phyloP scores from a whole-genome alignment of 179 eudicot species.

The Corrigiola litoralis region DNA sequence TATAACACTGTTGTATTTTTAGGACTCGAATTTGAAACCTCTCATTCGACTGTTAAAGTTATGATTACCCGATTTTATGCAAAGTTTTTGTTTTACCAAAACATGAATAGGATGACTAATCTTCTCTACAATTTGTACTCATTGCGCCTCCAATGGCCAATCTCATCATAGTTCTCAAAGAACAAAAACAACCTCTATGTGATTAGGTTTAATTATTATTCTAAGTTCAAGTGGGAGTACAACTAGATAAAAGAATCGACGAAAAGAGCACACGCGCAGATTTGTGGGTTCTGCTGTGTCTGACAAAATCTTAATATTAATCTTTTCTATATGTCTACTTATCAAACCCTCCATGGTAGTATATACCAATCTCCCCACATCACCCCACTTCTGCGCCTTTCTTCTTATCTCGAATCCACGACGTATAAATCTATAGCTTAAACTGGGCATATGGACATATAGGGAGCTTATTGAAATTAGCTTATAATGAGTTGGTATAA shows the following conservation, averaged over 20 bases:
- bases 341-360: conserved; percentile 5
- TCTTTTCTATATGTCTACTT: neutral
- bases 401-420: neutral
- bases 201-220: conserved; percentile 19
- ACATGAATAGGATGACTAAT: conserved; percentile 8
- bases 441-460: too few relatives aligned
- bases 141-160: conserved; percentile 12
- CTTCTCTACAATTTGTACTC: conserved; percentile 9
- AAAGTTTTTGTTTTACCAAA: too few relatives aligned
- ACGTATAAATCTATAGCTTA: neutral
- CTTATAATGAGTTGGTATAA: too few relatives aligned
- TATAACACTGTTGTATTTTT: too few relatives aligned
- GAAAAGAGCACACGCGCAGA: conserved; percentile 8
- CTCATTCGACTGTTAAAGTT: neutral
- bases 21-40: neutral
- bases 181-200: neutral
- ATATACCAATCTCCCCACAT: neutral
- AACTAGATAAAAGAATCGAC: conserved; percentile 7
- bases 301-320: conserved; percentile 13
- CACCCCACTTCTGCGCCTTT: neutral
- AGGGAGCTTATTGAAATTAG: too few relatives aligned
- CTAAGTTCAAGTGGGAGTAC: conserved; percentile 13
- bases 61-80: too few relatives aligned
- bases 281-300: conserved; percentile 24
- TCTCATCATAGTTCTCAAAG: conserved; percentile 6